phyloP scores from a whole-genome alignment of 192 early-diverging fungal genomes.

The Linnemannia hyalina region DNA sequence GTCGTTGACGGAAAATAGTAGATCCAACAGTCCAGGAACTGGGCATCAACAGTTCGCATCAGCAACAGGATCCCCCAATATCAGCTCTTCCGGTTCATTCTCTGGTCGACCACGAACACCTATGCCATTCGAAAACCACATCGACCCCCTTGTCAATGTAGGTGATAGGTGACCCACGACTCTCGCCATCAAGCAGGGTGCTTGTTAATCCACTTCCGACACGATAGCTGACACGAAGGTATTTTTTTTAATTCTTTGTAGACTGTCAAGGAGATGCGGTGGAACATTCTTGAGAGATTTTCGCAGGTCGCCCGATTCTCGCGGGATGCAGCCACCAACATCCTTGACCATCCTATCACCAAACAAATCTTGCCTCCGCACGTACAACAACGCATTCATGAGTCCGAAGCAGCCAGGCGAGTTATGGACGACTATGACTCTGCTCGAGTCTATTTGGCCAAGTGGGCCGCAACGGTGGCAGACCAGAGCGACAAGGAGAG shows the following conservation, averaged over 20 bases:
- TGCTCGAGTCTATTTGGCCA: slow-evolving; percentile 81
- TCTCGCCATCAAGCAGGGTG: too few species aligned
- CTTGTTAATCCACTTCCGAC: neutral
- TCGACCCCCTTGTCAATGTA: slow-evolving; percentile 56
- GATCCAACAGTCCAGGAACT: neutral
- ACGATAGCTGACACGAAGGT: neutral
- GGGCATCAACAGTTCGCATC: slow-evolving; percentile 10
- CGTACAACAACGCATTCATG: slow-evolving; percentile 65
- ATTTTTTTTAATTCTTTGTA: slow-evolving; percentile 29
- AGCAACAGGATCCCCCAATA: neutral
- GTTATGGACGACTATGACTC: slow-evolving; percentile 85
- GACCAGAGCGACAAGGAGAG: slow-evolving; percentile 51
- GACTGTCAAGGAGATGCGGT: slow-evolving; percentile 78
- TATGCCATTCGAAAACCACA: slow-evolving; percentile 37
- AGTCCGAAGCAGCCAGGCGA: slow-evolving; percentile 67
- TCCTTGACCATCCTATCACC: slow-evolving; percentile 67
- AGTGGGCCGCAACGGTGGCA: slow-evolving; percentile 77
- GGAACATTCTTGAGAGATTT: slow-evolving; percentile 82
- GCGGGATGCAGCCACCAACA: slow-evolving; percentile 70
- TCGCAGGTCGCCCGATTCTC: slow-evolving; percentile 82
- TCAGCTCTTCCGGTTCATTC: neutral
- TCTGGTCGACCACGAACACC: slow-evolving; percentile 39
- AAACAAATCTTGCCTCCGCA: slow-evolving; percentile 67
- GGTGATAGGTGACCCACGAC: neutral
- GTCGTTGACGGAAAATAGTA: neutral